Evolutionary conservation across 1,284 basidiomycete genomes (phyloP).

Genomic region (Trichosporon inkin): DNA sequence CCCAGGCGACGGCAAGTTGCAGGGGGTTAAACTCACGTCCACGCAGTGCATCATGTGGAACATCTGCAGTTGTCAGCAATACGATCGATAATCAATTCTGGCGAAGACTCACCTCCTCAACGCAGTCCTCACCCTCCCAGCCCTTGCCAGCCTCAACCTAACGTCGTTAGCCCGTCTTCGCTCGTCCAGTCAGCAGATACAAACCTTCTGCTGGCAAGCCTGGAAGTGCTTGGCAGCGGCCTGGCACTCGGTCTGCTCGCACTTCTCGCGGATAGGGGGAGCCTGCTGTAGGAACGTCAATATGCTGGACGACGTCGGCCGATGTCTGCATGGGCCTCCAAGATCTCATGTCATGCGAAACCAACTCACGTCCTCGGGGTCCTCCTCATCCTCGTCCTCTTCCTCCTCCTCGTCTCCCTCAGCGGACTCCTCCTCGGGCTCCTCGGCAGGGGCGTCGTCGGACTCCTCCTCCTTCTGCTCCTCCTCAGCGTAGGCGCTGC

Average conservation of each 20-base stretch:
- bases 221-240: constrained; percentile 76
- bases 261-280: constrained; percentile 69
- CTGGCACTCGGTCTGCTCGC: constrained; percentile 66
- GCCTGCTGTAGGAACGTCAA: constrained; percentile 39
- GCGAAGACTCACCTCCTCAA: constrained; percentile 65
- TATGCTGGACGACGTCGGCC: neutral
- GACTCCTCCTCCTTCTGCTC: constrained; percentile 44
- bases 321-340: neutral
- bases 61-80: constrained; percentile 24
- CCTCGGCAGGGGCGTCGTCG: constrained; percentile 39
- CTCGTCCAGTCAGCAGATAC: neutral
- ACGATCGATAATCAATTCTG: neutral
- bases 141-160: constrained; percentile 63
- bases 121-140: constrained; percentile 81
- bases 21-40: constrained; percentile 59
- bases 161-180: neutral
- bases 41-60: constrained; percentile 72
- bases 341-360: neutral
- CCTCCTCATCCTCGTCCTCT: constrained; percentile 54
- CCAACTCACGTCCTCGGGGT: constrained; percentile 72
- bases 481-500: constrained; percentile 50
- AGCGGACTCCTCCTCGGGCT: constrained; percentile 49
- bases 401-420: constrained; percentile 44
- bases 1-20: neutral
- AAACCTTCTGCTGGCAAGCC: constrained; percentile 81